Evolutionary conservation across 2,329 filamentous ascomycete genomes (phyloP), one percentile per base, ranked within the genome.

Genomic region (Epichloe hybrida): DNA sequence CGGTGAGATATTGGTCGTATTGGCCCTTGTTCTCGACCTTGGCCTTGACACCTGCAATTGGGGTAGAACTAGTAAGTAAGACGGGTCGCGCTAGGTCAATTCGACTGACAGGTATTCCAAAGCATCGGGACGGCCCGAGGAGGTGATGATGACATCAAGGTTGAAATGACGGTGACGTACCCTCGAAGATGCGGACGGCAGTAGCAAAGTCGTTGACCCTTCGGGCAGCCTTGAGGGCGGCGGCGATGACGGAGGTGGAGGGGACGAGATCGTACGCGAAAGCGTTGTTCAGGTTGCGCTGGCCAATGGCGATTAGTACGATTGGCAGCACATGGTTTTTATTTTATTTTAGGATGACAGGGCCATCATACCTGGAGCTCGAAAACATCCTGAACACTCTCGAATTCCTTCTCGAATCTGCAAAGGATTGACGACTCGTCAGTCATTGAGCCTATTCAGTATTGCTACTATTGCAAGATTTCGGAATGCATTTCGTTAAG

Each of bases 181-280:
- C 93, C 81, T 98, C 93, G 70, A 98, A 98, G 71, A 98, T 84
- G 67, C 93, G 88, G 66, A 98, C 93, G 62, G 93, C 93, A 59
- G 93, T 98, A 60, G 93, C 93, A 77, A 84, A 97, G 78, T 98
- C 93, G 73, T 98, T 96, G 68, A 98, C 93, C 70, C 93, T 81
- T 70, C 93, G 81, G 61, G 93, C 93, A 62, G 93, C 93, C 73
- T 85, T 89, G 64, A 98, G 81, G 58, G 93, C 93, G 63, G 93
- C 90, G 63, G 81, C 81, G 70, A 96, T 80, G 67, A 98, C 93
- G 61, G 87, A 82, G 58, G 91, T 83, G 43, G 91, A 93, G 66
- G 94, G 93, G 59, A 98, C 93, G 65, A 98, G 85, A 83, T 98
- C 93, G 84, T 98, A 98, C 67, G 93, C 93, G 75, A 98, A 98